Percentiles rank a stretch among this genome's conserved stretches.
Evolutionary conservation across 129 eudicot species (phyloP).

Genomic region (Scalesia atractyloides): DNA sequence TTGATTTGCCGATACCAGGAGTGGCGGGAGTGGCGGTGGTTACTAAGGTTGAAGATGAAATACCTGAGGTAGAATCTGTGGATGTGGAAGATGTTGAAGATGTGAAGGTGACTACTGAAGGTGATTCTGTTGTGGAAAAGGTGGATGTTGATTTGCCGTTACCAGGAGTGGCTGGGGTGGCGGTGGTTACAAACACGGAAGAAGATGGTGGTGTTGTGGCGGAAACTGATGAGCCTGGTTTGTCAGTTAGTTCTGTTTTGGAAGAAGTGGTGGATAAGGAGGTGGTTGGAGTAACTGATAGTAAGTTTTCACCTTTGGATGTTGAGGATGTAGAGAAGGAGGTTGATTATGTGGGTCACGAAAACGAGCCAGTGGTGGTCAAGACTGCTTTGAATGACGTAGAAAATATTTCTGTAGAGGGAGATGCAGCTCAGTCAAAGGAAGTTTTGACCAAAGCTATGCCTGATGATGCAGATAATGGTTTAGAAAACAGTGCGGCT

Average conservation of each 20-base stretch:
- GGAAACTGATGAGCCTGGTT: slow-evolving; percentile 4
- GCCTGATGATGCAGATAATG: slow-evolving; percentile 16
- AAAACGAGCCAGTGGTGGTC: slow-evolving; percentile 33
- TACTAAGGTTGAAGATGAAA: slow-evolving; percentile 27
- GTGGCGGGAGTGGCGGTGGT: slow-evolving; percentile 54
- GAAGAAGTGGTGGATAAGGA: slow-evolving; percentile 49
- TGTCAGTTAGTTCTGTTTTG: slow-evolving; percentile 21
- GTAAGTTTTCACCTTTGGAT: slow-evolving; percentile 37
- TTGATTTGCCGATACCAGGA: slow-evolving; percentile 41
- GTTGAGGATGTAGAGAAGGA: slow-evolving; percentile 32
- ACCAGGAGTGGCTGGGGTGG: slow-evolving; percentile 54
- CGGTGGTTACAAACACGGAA: slow-evolving; percentile 46
- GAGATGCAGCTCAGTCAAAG: slow-evolving; percentile 19
- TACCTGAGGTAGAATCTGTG: slow-evolving; percentile 12
- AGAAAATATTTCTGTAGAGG: slow-evolving; percentile 12
- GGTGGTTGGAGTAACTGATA: slow-evolving; percentile 39
- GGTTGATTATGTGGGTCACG: slow-evolving; percentile 33
- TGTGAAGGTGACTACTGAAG: slow-evolving; percentile 43
- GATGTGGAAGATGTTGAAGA: slow-evolving; percentile 35
- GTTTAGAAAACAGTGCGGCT: slow-evolving; percentile 35
- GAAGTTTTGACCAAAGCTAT: slow-evolving; percentile 23
- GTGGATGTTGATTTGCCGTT: slow-evolving; percentile 41
- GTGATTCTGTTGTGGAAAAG: slow-evolving; percentile 52
- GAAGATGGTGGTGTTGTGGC: slow-evolving; percentile 39
- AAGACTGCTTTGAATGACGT: slow-evolving; percentile 15